Evolutionary conservation across 2,329 filamentous ascomycete genomes (phyloP).

Genomic region (Aspergillus thermomutatus): DNA sequence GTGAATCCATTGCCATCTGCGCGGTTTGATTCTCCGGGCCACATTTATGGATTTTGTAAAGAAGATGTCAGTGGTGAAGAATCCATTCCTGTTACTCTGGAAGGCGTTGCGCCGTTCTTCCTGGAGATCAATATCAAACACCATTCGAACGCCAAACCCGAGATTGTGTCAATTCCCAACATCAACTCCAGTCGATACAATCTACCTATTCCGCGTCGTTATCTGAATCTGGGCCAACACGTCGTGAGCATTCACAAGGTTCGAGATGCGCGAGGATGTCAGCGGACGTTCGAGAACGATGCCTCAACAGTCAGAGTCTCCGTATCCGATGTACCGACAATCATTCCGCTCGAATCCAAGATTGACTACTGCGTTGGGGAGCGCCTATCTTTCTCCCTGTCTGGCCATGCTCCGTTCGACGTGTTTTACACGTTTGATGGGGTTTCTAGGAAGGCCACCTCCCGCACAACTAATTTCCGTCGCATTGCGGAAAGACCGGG

Average conservation of each 20-base stretch:
- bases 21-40: conserved; percentile 77
- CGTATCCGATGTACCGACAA: conserved; percentile 88
- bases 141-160: conserved; percentile 72
- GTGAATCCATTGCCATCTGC: conserved; percentile 83
- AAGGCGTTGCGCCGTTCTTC: conserved; percentile 81
- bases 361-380: conserved; percentile 94
- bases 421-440: conserved; percentile 89
- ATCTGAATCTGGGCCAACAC: conserved; percentile 84
- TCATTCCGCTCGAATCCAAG: conserved; percentile 80
- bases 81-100: conserved; percentile 79
- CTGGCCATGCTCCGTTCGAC: conserved; percentile 87
- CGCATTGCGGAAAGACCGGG: conserved; percentile 91
- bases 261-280: conserved; percentile 81
- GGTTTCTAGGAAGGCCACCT: conserved; percentile 70
- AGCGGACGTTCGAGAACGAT: conserved; percentile 68
- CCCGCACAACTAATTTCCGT: conserved; percentile 73
- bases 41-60: conserved; percentile 93
- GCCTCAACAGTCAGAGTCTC: conserved; percentile 81
- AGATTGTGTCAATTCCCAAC: conserved; percentile 76
- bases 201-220: conserved; percentile 78
- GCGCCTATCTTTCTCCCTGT: conserved; percentile 85
- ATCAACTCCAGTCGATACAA: conserved; percentile 72
- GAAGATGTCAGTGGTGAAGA: conserved; percentile 79
- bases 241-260: conserved; percentile 86
- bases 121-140: conserved; percentile 93